Conservation (phyloP, 2,329 filamentous ascomycete species). For the Aspergillus sp. region DNA sequence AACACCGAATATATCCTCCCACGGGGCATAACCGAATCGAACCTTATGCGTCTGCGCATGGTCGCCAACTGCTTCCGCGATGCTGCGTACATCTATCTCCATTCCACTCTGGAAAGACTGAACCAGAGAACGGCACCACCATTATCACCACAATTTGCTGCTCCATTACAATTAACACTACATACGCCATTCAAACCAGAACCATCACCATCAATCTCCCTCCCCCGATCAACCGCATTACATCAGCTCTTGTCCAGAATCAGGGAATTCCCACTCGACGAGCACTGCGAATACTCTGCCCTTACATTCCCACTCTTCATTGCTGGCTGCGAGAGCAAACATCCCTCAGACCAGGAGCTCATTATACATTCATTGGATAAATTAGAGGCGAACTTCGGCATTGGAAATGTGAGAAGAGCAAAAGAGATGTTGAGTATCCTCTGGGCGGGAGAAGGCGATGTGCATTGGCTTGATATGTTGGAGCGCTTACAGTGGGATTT, state of each 20-base stretch:
- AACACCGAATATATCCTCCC: slow-evolving; percentile 34
- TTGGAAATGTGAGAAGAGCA: slow-evolving; percentile 37
- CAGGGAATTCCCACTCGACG: slow-evolving; percentile 30
- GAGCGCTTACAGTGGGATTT: slow-evolving; percentile 37
- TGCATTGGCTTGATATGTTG: slow-evolving; percentile 37
- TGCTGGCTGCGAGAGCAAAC: slow-evolving; percentile 35
- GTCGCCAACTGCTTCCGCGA: slow-evolving; percentile 43
- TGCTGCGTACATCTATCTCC: slow-evolving; percentile 39
- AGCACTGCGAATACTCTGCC: slow-evolving; percentile 40
- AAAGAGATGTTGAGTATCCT: slow-evolving; percentile 34
- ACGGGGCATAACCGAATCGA: slow-evolving; percentile 29
- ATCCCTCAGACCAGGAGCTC: slow-evolving; percentile 24
- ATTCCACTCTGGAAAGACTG: slow-evolving; percentile 38
- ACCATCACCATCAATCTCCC: slow-evolving; percentile 25
- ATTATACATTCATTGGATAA: slow-evolving; percentile 30
- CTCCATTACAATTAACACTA: too few species aligned
- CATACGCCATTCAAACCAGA: too few species aligned
- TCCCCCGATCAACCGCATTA: slow-evolving; percentile 32
- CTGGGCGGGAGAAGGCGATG: slow-evolving; percentile 25
- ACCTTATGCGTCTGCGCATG: slow-evolving; percentile 35
- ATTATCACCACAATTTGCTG: background rate
- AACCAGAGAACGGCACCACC: slow-evolving; percentile 3
- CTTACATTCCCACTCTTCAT: slow-evolving; percentile 44
- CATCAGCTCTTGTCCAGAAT: slow-evolving; percentile 31
- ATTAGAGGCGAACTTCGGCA: slow-evolving; percentile 38